Evolutionary conservation across 1,139 yeast species (phyloP).

Genomic region (Yamadazyma triangularis): DNA sequence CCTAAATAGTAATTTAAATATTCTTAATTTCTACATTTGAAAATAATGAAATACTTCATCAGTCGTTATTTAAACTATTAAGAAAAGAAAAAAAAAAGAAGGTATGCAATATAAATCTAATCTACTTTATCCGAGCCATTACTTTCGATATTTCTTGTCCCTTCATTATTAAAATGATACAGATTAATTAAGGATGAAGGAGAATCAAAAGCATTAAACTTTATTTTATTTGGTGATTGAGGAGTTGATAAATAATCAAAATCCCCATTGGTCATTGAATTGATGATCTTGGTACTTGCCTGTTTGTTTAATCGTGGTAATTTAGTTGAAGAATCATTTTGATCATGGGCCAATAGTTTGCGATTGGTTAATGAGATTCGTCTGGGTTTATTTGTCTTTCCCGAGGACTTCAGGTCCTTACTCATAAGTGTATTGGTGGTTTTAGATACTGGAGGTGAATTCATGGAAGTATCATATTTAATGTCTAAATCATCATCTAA

Average conservation of each 20-base stretch:
- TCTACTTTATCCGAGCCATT: conserved; percentile 26
- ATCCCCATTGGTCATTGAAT: background rate
- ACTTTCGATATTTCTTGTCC: conserved; percentile 20
- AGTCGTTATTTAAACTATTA: conserved; percentile 11
- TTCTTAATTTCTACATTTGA: no score
- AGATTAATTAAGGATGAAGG: conserved; percentile 14
- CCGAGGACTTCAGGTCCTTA: background rate
- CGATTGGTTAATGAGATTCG: conserved; percentile 16
- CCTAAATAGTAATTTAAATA: no score
- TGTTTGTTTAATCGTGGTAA: conserved; percentile 31
- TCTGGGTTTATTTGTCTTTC: conserved; percentile 5
- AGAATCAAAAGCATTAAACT: conserved; percentile 7
- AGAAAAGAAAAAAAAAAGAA: background rate
- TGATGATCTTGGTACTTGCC: conserved; percentile 12
- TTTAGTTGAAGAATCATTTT: conserved; percentile 11
- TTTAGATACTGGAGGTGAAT: conserved; percentile 25
- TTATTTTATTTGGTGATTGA: conserved; percentile 2
- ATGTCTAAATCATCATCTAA: conserved; percentile 26
- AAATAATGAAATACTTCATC: no score
- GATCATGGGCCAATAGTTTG: conserved; percentile 9
- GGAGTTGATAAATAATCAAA: conserved; percentile 5
- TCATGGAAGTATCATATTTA: conserved; percentile 24
- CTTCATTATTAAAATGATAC: conserved; percentile 9
- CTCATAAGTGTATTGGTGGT: conserved; percentile 1
- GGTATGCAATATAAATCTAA: conserved; percentile 4